Evolutionary conservation across 1,284 basidiomycete genomes (phyloP), one percentile per base, ranked within the genome.

Genomic region (Vanrija pseudolonga): DNA sequence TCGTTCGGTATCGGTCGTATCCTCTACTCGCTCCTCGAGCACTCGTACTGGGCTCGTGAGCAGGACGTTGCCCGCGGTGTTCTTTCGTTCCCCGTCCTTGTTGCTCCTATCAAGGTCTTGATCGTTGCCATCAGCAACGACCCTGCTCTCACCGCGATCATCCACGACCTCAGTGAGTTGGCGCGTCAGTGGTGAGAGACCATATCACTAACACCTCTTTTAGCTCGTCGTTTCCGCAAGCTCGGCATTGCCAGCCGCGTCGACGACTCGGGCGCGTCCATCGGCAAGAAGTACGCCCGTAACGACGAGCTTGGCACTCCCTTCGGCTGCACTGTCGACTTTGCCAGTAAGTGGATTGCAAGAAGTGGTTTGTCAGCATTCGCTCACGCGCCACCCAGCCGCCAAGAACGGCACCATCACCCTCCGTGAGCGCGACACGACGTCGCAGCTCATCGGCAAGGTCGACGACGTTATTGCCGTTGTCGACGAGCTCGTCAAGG

Each of bases 271-370:
- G 90, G 88, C 69, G 88, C 89, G 40, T 89, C 90, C 6, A 98
- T 98, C 71, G 96, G 95, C 50, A 92, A 91, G 80, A 90, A 96
- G 38, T 98, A 98, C 77, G 85, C 96, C 28, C 85, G 96, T 60
- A 98, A 98, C 78, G 95, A 99, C 78, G 96, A 98, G 79, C 84
- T 99, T 42, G 95, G 95, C 64, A 98, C 95, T 37, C 95, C 95
- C 3, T 98, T 89, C 73, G 95, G 95, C 51, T 82, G 94, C 64
- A 98, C 96, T 6, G 83, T 98, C 59, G 95, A 98, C 78, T 98
- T 98, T 80, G 95, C 94, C 23, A 94, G 92, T 90, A 75, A 77
- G 88, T 26, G 3, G 26, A 7, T 85, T 26, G 44, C 40, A 22
- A 3, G 11, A 8, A 19, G 32, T 5, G 2, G 19, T 19, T 45